Conservation (phyloP, 345 rosid species). For the Populus euphratica region DNA sequence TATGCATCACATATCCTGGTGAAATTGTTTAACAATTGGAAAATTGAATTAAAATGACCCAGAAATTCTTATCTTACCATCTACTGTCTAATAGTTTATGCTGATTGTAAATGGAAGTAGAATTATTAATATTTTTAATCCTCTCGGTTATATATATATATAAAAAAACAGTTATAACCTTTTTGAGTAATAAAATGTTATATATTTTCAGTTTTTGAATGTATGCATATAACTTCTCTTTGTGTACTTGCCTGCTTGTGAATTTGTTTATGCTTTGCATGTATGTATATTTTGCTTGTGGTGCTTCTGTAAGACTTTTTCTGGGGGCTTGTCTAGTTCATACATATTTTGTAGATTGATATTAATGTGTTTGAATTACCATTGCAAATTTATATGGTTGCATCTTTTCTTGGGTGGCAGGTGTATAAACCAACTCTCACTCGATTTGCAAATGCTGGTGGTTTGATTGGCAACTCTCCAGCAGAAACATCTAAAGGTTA, state of each 20-base stretch:
- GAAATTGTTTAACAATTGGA: neutral
- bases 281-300: too few species aligned
- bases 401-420: conserved; percentile 42
- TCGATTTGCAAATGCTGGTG: conserved; percentile 71
- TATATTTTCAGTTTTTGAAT: neutral
- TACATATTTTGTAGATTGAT: neutral
- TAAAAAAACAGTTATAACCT: neutral
- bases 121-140: neutral
- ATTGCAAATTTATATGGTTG: neutral
- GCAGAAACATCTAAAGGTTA: conserved; percentile 76
- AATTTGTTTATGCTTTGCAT: too few species aligned
- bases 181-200: neutral
- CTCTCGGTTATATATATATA: too few species aligned
- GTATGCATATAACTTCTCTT: too few species aligned
- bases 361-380: neutral
- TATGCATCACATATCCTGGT: neutral
- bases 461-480: conserved; percentile 66
- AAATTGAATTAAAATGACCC: neutral
- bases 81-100: neutral
- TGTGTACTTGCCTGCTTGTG: too few species aligned
- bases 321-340: neutral
- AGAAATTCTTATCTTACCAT: neutral
- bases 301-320: too few species aligned
- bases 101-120: neutral
- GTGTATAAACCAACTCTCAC: conserved; percentile 72